Evolutionary conservation across 169 alveolate species (phyloP), one percentile per base, ranked within the genome.

Genomic region (Cryptosporidium canis): DNA sequence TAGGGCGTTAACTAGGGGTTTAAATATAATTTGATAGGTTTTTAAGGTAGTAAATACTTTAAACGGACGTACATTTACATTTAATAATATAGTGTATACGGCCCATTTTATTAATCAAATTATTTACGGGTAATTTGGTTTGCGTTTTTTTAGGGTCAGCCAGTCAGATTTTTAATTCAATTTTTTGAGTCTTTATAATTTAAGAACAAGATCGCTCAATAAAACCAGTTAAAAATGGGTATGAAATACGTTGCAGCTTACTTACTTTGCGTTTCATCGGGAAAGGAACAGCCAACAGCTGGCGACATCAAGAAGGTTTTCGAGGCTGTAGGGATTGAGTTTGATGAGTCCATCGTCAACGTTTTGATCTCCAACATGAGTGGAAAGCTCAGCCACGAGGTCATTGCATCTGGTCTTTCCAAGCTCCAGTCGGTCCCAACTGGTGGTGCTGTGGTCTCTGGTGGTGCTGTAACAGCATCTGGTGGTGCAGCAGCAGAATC

Each of bases 201-300:
- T 14, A 21, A 27, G 43, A 4, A 55, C 6, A 33, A 58, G 9
- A 48, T 47, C 29, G 21, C 61, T 39, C 35, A 31, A 18, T 9
- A 64, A 82, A n/a, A 53, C 39, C 63, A 27, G 48, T 27, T 47
- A 43, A 55, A 55, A 61, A 68, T 83, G 83, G 83, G 85, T 67
- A 91, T 92, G 94, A 92, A 92, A 70, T 92, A 92, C 93, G 95
- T 91, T 24, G 94, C 92, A 33, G 94, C 95, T 24, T 92, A 91
- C 84, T 91, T 92, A 39, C 90, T 92, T 91, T 83, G 85, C 53
- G 93, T 91, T 43, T 83, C 90, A 66, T 67, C 91, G 48, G 95
- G 95, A 65, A 91, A 85, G 41, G 91, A 90, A 33, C 82, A 72
- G 21, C 95, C 95, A 71, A 67, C 93, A 24, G 85, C 61, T 41